Base-by-base conservation (phyloP, 2,329 filamentous ascomycete species). In the Thelonectria olida region DNA sequence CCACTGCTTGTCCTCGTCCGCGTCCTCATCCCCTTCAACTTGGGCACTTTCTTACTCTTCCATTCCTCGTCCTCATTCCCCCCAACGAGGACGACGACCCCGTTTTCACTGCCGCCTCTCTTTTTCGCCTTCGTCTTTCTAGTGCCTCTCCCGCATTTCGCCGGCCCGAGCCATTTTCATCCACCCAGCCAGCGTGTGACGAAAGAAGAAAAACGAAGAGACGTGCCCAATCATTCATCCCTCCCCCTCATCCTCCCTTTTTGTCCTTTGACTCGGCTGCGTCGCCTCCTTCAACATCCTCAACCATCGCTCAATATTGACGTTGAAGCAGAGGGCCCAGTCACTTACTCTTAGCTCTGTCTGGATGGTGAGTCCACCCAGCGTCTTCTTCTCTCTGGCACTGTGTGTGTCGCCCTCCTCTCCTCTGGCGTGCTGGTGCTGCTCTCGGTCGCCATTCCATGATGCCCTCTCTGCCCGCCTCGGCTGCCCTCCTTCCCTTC, bases 321-420 rank as follows among this genome's bases (percentile, higher is more conserved):
- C 22, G 60, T 51, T 52, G 41, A 63, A 47, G 38, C 47, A n/a
- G n/a, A n/a, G n/a, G n/a, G n/a, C n/a, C n/a, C n/a, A n/a, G n/a
- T n/a, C n/a, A n/a, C n/a, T n/a, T n/a, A n/a, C n/a, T n/a, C n/a
- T n/a, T n/a, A n/a, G n/a, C n/a, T n/a, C 45, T 59, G 51, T 61
- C 53, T 65, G 54, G 58, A 68, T 67, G 66, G 67, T 69, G 62
- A 68, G 67, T 50, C 52, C 41, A 49, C 66, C 61, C 8, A 10
- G 6, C 58, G 53, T 55, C 50, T 54, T 31, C 63, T 56, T 58
- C 31, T 53, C 59, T 56, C n/a, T 31, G 50, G 56, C 58, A 55
- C 54, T 36, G 57, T 34, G 49, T 67, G 47, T 53, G 58, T 56
- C 54, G 19, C 48, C 48, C 36, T 54, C 63, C 58, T 53, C 36